Conservation (phyloP, 2,329 filamentous ascomycete genomes). For the Diaporthe sp. region DNA sequence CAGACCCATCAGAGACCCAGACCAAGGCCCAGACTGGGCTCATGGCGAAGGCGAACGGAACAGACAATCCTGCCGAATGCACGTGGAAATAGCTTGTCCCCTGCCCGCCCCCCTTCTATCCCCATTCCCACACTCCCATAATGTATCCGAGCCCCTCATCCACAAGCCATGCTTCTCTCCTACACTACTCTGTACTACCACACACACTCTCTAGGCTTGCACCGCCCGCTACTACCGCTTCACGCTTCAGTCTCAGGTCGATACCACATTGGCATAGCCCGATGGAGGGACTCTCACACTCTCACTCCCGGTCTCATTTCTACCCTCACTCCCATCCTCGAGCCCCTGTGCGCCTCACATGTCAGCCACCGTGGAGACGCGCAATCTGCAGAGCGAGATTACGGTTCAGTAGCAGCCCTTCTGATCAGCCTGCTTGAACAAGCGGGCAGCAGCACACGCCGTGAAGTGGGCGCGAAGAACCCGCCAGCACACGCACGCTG, state of each 20-base stretch:
- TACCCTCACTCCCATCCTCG: not conserved
- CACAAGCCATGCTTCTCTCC: not conserved
- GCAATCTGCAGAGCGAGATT: constrained; percentile 34
- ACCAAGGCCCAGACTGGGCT: not conserved
- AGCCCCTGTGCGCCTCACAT: constrained; percentile 7
- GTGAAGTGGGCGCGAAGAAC: constrained; percentile 21
- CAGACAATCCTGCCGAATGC: not conserved
- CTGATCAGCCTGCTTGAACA: not conserved
- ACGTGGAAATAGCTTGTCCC: constrained; percentile 28
- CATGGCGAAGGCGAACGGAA: not conserved
- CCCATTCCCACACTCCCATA: not conserved
- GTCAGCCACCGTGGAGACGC: constrained; percentile 24
- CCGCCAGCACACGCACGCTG: not conserved
- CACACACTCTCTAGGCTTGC: not conserved
- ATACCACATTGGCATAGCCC: constrained; percentile 1
- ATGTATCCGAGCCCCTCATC: constrained; percentile 4
- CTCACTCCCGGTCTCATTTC: not conserved
- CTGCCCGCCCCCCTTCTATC: not conserved
- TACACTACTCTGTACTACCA: not conserved
- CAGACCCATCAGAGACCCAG: not conserved
- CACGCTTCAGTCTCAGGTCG: constrained; percentile 4
- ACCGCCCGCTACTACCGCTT: not conserved
- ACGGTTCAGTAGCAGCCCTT: constrained; percentile 2
- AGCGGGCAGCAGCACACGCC: not conserved
- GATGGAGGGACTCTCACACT: not conserved